phyloP scores from a whole-genome alignment of 306 rosid species.

The Acmispon strigosus region DNA sequence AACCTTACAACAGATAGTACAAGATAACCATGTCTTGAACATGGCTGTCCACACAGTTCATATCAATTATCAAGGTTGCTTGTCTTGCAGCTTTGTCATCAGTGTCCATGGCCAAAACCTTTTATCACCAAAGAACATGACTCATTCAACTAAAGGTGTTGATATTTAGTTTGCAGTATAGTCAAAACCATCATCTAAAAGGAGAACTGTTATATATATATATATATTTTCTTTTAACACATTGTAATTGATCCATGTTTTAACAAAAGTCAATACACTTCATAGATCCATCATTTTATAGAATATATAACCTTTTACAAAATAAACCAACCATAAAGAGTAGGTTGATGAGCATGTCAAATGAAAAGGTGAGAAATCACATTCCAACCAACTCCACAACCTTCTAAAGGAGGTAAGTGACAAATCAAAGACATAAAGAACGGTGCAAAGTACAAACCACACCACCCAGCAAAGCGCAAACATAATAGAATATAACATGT shows the following conservation, averaged over 20 bases:
- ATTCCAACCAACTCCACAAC: no score
- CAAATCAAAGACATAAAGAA: background rate
- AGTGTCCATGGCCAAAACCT: background rate
- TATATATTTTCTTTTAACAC: no score
- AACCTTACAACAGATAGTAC: background rate
- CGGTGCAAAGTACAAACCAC: background rate
- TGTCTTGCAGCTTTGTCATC: background rate
- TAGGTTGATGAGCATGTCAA: no score
- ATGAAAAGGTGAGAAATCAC: no score
- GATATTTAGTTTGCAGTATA: background rate
- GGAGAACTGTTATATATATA: no score
- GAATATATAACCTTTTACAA: no score
- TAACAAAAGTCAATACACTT: no score
- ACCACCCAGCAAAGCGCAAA: background rate
- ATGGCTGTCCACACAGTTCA: constrained; percentile 12
- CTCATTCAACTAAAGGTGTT: background rate
- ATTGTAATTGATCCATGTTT: no score
- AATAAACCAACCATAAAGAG: no score
- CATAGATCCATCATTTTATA: no score
- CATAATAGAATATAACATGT: background rate
- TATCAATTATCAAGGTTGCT: constrained; percentile 26
- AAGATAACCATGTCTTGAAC: background rate
- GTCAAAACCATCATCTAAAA: background rate
- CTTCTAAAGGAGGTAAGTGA: no score
- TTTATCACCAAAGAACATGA: background rate